Evolutionary conservation across 2,329 filamentous ascomycete genomes (phyloP).

Genomic region (Akanthomyces lecanii): DNA sequence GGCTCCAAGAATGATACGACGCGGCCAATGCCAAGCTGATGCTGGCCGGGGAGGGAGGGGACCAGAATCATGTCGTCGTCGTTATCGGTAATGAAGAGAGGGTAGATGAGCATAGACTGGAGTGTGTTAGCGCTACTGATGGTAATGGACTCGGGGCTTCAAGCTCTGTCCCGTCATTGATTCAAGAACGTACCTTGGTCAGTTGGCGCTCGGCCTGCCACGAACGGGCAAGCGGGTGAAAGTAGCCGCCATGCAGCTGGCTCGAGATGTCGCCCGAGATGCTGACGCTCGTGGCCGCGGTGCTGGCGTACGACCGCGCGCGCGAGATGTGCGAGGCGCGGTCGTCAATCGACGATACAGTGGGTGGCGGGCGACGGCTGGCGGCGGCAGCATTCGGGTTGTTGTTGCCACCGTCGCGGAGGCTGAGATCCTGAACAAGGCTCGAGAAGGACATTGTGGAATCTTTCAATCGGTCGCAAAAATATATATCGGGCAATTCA

Average conservation of each 20-base stretch:
- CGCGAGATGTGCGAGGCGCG: conserved; percentile 57
- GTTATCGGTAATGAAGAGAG: conserved; percentile 91
- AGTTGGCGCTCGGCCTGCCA: conserved; percentile 84
- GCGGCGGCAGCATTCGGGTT: conserved; percentile 32
- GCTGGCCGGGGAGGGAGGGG: conserved; percentile 84
- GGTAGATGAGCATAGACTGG: conserved; percentile 97
- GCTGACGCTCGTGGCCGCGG: conserved; percentile 63
- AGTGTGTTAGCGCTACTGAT: background rate
- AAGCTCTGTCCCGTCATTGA: background rate
- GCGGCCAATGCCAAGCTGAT: conserved; percentile 82
- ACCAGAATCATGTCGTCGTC: conserved; percentile 90
- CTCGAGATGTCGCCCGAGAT: conserved; percentile 73
- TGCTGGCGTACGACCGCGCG: conserved; percentile 63
- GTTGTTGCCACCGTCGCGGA: conserved; percentile 49
- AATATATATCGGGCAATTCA: background rate
- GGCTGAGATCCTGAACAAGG: conserved; percentile 60
- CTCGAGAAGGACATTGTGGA: conserved; percentile 61
- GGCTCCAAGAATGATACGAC: conserved; percentile 80
- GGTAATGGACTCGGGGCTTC: background rate
- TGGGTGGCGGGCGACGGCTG: conserved; percentile 35
- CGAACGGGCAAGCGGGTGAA: conserved; percentile 70
- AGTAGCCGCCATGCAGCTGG: conserved; percentile 79
- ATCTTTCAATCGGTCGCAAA: background rate
- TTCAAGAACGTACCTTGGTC: conserved; percentile 61
- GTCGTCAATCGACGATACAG: conserved; percentile 51